Evolutionary conservation across 2,329 filamentous ascomycete species (phyloP), one percentile per base, ranked within the genome.

Genomic region (Penicillium sp.): DNA sequence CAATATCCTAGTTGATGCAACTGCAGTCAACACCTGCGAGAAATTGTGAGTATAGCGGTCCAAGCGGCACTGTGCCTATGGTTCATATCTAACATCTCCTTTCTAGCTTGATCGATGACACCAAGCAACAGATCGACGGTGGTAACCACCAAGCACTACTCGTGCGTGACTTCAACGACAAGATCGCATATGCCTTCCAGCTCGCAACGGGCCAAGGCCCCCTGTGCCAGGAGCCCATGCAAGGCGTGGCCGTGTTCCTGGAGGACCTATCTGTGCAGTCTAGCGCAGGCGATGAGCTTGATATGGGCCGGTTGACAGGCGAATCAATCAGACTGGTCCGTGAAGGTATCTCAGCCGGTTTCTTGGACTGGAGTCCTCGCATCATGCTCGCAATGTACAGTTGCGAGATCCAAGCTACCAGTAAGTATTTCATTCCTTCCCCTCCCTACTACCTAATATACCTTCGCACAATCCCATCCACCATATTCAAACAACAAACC

Each of bases 361-460:
- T 97, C 80, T 81, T 97, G 19, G 94, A 97, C 80, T 99, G 94
- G 94, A 93, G 89, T 40, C 90, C 94, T 0, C 87, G 94, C n/a
- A 85, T 99, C 65, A 86, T 97, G 78, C 86, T 99, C 45, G 94
- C 94, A 51, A 97, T 97, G 91, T 99, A 99, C 80, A 91, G 86
- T 55, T 96, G 93, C 73, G 94, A 97, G 73, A 97, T 99, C 69
- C 94, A 97, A 82, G 92, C 93, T 31, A 93, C 90, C 23, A 93
- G 86, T 89, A 81, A 73, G 85, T 31, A 48, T 48, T 35, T 9
- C 27, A 9, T 77, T 15, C 45, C 37, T 21, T 35, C 40, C 6
- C 6, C 9, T n/a, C 31, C 21, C 3, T 43, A 12, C 29, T 9
- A 3, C 37, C 13, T 13, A 21, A 15, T 10, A 9, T n/a, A 25